phyloP scores from a whole-genome alignment of 2,329 filamentous ascomycete genomes.

The Stagonosporopsis cucurbitacearum region DNA sequence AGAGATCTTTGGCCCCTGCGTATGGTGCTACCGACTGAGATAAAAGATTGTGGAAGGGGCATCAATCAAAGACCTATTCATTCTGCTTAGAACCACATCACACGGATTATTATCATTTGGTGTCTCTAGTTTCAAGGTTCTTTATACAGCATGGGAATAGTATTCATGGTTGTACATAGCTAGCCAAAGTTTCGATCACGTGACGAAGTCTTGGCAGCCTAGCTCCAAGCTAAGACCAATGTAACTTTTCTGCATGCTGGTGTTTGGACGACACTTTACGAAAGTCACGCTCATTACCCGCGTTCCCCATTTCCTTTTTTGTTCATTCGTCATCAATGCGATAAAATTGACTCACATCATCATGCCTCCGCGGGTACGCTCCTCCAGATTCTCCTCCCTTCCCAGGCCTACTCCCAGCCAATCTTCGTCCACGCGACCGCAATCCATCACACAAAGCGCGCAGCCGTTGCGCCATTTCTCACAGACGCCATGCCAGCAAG shows the following conservation, averaged over 20 bases:
- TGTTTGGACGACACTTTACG: constrained; percentile 20
- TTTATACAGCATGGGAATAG: not conserved
- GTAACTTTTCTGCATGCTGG: constrained; percentile 30
- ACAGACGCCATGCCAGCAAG: constrained; percentile 45
- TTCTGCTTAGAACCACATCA: not conserved
- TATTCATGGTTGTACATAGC: not conserved
- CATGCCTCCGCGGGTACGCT: constrained; percentile 47
- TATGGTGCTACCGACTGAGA: constrained; percentile 4
- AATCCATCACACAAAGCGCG: constrained; percentile 31
- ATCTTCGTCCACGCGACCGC: constrained; percentile 31
- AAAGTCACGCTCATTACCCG: constrained; percentile 16
- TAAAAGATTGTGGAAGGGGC: constrained; percentile 16
- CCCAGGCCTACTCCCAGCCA: constrained; percentile 24
- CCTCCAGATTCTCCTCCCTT: constrained; percentile 35
- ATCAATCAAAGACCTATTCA: constrained; percentile 22
- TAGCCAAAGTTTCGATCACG: not conserved
- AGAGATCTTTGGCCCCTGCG: constrained; percentile 10
- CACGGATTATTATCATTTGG: not conserved
- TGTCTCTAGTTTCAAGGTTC: not conserved
- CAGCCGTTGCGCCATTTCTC: constrained; percentile 44
- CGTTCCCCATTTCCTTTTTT: constrained; percentile 15
- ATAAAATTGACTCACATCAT: constrained; percentile 29
- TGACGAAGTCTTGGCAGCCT: constrained; percentile 23
- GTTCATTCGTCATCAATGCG: constrained; percentile 33
- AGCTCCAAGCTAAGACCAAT: constrained; percentile 26